Evolutionary conservation across 179 eudicot genomes (phyloP), one percentile per base, ranked within the genome.

Genomic region (Drosera spatulata): DNA sequence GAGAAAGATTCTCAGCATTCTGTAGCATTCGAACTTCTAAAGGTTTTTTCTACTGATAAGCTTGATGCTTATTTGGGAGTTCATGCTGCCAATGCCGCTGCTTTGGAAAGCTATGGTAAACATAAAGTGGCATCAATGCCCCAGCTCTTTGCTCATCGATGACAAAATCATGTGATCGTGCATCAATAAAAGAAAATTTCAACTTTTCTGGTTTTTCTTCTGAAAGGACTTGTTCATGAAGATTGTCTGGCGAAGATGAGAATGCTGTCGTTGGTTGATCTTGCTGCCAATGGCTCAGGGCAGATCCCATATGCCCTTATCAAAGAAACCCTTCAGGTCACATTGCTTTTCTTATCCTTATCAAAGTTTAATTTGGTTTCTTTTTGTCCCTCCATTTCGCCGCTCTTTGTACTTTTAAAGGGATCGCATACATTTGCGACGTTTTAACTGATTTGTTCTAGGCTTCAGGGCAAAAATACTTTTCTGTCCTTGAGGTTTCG

Each of bases 231-330:
- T 72, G 82, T 82, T 54, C 90, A 93, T 79, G 99, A 93, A 73
- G 97, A 93, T 65, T 93, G 93, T 62, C 48, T 82, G 51, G 61
- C 82, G 51, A 93, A 93, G 77, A 93, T 93, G 99, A 81, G 90
- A 71, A 67, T 93, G 81, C 72, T 84, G 83, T 82, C 99, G 44
- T 62, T 93, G 66, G 83, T 79, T 22, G 93, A 86, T 72, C 99
- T 89, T 72, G 95, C 86, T 50, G 71, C 80, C 41, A 67, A 64
- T 39, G 89, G 67, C 62, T 79, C 95, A 33, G 86, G 90, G 54
- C 86, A 82, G 68, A 83, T 93, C 59, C 78, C 95, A 39, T 86
- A 84, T 69, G 79, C 80, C 43, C 71, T 81, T 55, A 84, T 90
- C 70, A 86, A 77, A 81, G 91, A 84, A 14, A 79, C 86, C 5